Evolutionary conservation across 2,329 filamentous ascomycete genomes (phyloP).

Genomic region (Epichloe aotearoae): DNA sequence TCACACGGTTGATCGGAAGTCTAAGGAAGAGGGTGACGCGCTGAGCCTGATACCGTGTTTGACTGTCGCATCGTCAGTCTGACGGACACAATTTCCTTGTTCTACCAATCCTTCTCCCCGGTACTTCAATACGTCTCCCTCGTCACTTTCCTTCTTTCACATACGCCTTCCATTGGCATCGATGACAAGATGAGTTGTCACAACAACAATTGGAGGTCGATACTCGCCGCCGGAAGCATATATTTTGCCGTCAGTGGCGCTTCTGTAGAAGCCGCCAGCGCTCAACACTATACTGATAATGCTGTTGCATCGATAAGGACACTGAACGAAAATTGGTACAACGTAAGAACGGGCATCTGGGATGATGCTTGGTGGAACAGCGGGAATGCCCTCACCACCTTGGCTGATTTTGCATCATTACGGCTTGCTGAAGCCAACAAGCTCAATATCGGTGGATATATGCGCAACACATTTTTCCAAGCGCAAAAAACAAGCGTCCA

Average conservation of each 20-base stretch:
- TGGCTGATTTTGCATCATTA: conserved; percentile 39
- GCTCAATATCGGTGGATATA: conserved; percentile 25
- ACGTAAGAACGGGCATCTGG: conserved; percentile 47
- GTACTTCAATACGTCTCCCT: neutral
- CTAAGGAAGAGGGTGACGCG: neutral
- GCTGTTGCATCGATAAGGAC: conserved; percentile 22
- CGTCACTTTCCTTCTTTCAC: neutral
- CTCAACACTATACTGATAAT: conserved; percentile 19
- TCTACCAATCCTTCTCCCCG: neutral
- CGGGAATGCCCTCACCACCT: conserved; percentile 50
- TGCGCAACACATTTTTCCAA: conserved; percentile 31
- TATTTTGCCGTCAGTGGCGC: neutral
- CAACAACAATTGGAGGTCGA: neutral
- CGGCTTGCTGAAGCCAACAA: conserved; percentile 20
- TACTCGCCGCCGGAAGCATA: conserved; percentile 5
- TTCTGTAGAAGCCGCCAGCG: conserved; percentile 6
- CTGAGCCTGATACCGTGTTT: neutral
- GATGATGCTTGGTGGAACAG: conserved; percentile 60
- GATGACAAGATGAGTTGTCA: neutral
- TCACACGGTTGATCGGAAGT: neutral
- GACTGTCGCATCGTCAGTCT: neutral
- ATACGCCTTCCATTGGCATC: neutral
- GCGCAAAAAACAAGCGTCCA: conserved; percentile 28
- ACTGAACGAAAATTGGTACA: conserved; percentile 48
- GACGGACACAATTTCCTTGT: neutral